phyloP scores from a whole-genome alignment of 352 stramenopile genomes.

The Poterioochromonas sp. region DNA sequence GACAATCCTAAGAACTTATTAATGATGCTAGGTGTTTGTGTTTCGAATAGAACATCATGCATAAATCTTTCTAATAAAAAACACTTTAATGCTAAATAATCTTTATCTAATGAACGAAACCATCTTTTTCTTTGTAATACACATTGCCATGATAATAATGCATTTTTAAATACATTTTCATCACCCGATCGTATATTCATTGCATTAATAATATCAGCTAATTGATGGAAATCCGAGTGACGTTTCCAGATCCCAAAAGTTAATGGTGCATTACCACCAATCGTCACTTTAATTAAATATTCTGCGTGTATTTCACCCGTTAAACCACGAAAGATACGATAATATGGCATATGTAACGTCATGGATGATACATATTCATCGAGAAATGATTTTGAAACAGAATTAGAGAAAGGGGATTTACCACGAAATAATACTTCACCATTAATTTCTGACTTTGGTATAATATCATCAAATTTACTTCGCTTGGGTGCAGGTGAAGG shows the following conservation, averaged over 20 bases:
- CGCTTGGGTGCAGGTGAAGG: neutral
- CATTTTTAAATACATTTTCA: conserved; percentile 26
- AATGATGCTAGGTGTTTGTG: neutral
- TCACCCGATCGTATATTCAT: neutral
- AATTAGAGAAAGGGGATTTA: conserved; percentile 30
- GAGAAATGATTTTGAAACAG: conserved; percentile 28
- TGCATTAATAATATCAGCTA: neutral
- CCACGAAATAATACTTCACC: conserved; percentile 23
- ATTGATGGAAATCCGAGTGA: conserved; percentile 8
- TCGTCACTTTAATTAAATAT: conserved; percentile 21
- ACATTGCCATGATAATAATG: conserved; percentile 32
- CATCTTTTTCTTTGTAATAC: conserved; percentile 24
- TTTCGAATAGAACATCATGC: conserved; percentile 32
- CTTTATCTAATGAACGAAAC: conserved; percentile 26
- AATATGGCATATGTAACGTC: conserved; percentile 28
- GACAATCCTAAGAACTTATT: conserved; percentile 24
- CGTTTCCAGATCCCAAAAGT: conserved; percentile 28
- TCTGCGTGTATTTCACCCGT: conserved; percentile 8
- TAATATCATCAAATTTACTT: conserved; percentile 10
- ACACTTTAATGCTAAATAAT: conserved; percentile 32
- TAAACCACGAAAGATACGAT: neutral
- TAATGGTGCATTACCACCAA: neutral
- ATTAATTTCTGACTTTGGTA: conserved; percentile 12
- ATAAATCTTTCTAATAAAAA: conserved; percentile 34
- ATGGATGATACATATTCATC: conserved; percentile 9